Base-by-base conservation (phyloP, 768 basidiomycete genomes). In the Podaxis pistillaris region DNA sequence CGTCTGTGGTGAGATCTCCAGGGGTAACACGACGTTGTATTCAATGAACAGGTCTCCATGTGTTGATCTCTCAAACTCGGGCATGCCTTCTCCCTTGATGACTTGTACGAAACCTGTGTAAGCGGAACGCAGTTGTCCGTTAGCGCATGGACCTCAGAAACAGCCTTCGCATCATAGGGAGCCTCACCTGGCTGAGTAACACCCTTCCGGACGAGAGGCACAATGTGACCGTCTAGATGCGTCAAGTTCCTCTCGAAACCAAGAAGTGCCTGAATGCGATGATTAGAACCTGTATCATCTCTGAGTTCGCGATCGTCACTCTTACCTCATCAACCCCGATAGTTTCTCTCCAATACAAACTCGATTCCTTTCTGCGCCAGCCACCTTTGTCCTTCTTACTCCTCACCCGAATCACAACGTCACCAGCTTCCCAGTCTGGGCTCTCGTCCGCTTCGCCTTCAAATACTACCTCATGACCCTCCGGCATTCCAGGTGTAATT, bases 381-480 rank as follows among this genome's bases (percentile, higher is more conserved):
- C 88, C 86, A 53, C 93, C 94, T 66, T 84, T 84, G 63, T 87
- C 83, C 67, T 87, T 87, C 74, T 83, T 83, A 69, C 89, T 95
- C 66, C 90, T 79, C 15, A 98, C 88, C 56, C 94, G 80, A 52
- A 98, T 79, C 40, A 98, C 81, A 54, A 99, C 86, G 75, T 99
- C 96, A 7, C 97, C 97, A 5, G 97, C 79, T 69, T 96, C 95
- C 91, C 91, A 97, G 67, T 98, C 97, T 2, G 94, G 93, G 60
- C 82, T 91, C 77, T 99, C 96, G 72, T 98, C 97, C 50, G 92
- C 91, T 72, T 98, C 96, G n/a, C 94, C 94, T 68, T 97, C 93
- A 63, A 95, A 98, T 0, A 96, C 83, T 40, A 96, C 85, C 73
- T 99, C 93, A 69, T 92, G 88, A 1, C 92, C 94, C 70, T 99